Conservation (phyloP, 371 early-diverging fungal genomes). For the Circinella minor region DNA sequence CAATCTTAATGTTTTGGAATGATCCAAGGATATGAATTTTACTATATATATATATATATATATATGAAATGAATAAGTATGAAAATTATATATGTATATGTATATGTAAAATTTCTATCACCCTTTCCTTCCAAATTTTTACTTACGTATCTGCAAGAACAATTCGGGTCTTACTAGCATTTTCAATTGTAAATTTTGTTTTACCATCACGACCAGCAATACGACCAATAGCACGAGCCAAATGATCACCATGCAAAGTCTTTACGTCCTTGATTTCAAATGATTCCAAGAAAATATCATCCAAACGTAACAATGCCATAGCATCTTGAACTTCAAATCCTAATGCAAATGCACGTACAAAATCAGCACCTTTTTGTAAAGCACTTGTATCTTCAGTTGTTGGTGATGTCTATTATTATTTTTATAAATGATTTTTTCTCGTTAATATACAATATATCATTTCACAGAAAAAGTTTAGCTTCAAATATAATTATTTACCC, state of each 20-base stretch:
- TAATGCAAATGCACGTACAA: conserved; percentile 89
- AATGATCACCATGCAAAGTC: conserved; percentile 94
- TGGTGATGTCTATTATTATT: conserved; percentile 62
- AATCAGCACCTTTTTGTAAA: conserved; percentile 95
- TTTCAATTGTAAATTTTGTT: conserved; percentile 92
- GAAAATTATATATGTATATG: neutral
- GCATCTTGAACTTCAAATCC: conserved; percentile 97
- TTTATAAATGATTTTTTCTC: too few species aligned
- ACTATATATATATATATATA: conserved; percentile 26
- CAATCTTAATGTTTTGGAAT: conserved; percentile 97
- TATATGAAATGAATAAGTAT: too few species aligned
- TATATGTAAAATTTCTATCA: neutral
- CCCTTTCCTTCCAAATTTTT: neutral
- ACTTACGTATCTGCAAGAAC: conserved; percentile 95
- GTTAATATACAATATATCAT: neutral
- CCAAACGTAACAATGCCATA: conserved; percentile 91
- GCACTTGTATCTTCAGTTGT: conserved; percentile 88
- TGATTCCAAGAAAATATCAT: conserved; percentile 94
- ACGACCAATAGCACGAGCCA: conserved; percentile 98
- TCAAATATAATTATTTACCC: conserved; percentile 46
- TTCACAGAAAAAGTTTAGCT: conserved; percentile 2
- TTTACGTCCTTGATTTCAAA: conserved; percentile 99
- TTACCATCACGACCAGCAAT: conserved; percentile 99
- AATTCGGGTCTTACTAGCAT: conserved; percentile 96
- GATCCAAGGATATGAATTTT: conserved; percentile 98